A percentile compares a stretch with the other conserved stretches of the same genome.
Conservation (phyloP, 768 basidiomycete genomes). For the Boletus huronensis region DNA sequence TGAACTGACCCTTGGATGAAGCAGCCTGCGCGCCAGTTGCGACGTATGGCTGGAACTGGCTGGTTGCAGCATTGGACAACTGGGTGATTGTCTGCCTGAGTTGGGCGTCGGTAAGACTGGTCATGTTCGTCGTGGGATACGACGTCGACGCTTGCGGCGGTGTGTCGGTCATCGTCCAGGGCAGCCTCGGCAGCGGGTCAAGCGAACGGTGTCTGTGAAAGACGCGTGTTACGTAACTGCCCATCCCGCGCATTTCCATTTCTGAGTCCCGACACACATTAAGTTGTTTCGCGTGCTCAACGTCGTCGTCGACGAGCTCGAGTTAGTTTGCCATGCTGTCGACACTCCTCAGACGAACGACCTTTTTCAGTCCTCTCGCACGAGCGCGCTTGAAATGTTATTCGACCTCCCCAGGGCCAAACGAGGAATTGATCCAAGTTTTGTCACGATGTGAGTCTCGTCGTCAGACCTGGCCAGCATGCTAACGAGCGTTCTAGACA, state of each 20-base stretch:
- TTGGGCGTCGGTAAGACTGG: constrained; percentile 57
- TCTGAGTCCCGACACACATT: neutral
- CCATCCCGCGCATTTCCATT: neutral
- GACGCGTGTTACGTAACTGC: constrained; percentile 28
- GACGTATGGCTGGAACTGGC: constrained; percentile 35
- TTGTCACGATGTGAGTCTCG: constrained; percentile 39
- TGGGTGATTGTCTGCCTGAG: constrained; percentile 62
- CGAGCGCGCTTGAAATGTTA: constrained; percentile 12
- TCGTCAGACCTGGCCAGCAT: neutral
- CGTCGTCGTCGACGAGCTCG: neutral
- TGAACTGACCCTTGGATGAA: constrained; percentile 28
- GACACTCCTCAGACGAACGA: constrained; percentile 4
- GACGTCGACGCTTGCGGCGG: constrained; percentile 25
- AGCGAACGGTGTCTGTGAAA: neutral
- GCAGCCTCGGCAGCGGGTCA: neutral
- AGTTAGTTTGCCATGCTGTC: constrained; percentile 17
- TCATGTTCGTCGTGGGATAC: constrained; percentile 36
- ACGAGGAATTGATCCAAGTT: constrained; percentile 38
- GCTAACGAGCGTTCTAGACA: constrained; percentile 27
- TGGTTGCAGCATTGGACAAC: constrained; percentile 38
- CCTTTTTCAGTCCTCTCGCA: neutral
- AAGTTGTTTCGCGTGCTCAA: neutral
- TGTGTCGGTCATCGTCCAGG: constrained; percentile 27
- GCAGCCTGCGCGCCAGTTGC: constrained; percentile 29
- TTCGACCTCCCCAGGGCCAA: constrained; percentile 27